Evolutionary conservation across 2,329 filamentous ascomycete species (phyloP), one percentile per base, ranked within the genome.

Genomic region (Cladorrhinum sp.): DNA sequence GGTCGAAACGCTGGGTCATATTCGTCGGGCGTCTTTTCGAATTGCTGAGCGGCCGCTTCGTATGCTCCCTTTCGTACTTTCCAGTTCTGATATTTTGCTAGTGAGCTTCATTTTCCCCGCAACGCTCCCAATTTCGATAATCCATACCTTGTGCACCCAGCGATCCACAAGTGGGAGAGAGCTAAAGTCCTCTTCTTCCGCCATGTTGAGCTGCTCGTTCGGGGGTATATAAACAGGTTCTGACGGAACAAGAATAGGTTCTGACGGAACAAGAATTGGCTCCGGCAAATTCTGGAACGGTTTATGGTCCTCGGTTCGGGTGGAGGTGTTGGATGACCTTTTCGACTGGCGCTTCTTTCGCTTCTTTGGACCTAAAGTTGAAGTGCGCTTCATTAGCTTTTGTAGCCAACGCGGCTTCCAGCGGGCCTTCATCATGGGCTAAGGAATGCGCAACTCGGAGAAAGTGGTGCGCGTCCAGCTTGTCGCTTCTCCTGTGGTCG

Each of bases 61-160:
- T 98, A 99, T 57, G 88, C 95, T 72, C 86, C 87, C 78, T 99
- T 99, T 71, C 95, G 86, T 48, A 96, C 93, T 83, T 99, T 99
- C 95, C 95, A 99, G 71, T 90, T 86, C 89, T 90, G 69, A 26
- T 21, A 1, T 28, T 21, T 30, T 3, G 26, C 26, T 9, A 10
- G n/a, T n/a, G 46, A 55, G 20, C 23, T 20, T 20, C 36, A 21
- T 55, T 36, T 20, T 23, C 23, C 9, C 23, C 12, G 52, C 10
- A 10, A 21, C 14, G 30, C 10, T 23, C 9, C 30, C 39, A 48
- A 10, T 21, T 24, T 33, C 21, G 28, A 23, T 36, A 30, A n/a
- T 3, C 3, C 39, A 33, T 69, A 88, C 86, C 80, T 96, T 96
- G 80, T 96, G 92, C 58, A 84, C 80, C 77, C 93, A 96, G 73